phyloP scores from a whole-genome alignment of 805 yeast species.

The Metschnikowia dekortorum region DNA sequence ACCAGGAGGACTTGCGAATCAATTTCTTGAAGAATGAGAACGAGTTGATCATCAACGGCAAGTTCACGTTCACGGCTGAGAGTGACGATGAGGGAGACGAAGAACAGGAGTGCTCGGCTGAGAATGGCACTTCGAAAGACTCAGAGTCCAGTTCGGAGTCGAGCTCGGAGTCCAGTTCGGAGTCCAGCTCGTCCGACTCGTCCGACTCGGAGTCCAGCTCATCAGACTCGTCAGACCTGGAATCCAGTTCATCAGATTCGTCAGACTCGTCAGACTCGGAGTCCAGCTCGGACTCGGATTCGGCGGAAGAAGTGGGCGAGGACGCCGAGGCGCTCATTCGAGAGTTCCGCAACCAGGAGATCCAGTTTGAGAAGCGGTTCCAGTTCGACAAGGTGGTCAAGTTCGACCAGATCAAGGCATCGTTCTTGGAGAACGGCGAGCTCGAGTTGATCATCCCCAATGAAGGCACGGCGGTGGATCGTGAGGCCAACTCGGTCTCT shows the following conservation, averaged over 20 bases:
- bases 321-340: conserved; percentile 35
- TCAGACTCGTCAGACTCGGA: conserved; percentile 11
- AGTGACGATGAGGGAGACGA: conserved; percentile 21
- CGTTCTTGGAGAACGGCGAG: conserved; percentile 35
- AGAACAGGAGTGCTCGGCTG: conserved; percentile 8
- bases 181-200: conserved; percentile 6
- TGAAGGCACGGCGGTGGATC: conserved; percentile 16
- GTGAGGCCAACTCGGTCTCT: conserved; percentile 19
- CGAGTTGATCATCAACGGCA: conserved; percentile 39
- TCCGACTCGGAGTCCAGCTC: conserved; percentile 12
- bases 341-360: conserved; percentile 37
- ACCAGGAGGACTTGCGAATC: conserved; percentile 37
- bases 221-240: conserved; percentile 15
- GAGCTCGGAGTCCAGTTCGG: too few relatives aligned
- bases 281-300: conserved; percentile 20
- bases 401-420: conserved; percentile 35
- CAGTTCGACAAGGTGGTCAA: conserved; percentile 38
- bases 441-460: conserved; percentile 41
- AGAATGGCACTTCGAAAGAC: neutral
- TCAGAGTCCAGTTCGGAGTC: neutral
- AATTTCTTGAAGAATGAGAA: conserved; percentile 38
- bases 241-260: conserved; percentile 9
- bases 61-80: conserved; percentile 29
- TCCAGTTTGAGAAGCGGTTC: conserved; percentile 40
- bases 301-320: conserved; percentile 36